A percentile compares a stretch with the other conserved stretches of the same genome.
These are phyloP conservation scores for Vitis rupestris DNA, from an alignment of 164 flowering plant species.

Conservation along the genomic window DNA sequence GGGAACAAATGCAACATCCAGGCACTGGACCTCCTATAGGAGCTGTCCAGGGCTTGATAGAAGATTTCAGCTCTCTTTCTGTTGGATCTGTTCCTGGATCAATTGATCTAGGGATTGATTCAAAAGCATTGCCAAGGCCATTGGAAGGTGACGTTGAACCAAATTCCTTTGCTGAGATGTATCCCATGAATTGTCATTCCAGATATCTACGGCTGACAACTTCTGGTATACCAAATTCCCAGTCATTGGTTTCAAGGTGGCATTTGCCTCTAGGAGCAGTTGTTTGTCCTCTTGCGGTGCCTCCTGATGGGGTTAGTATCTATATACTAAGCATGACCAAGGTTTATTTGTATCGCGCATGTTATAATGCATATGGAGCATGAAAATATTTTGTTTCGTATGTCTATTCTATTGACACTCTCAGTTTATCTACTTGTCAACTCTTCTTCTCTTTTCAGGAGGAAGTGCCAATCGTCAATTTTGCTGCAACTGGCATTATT, in stretches of 20 bases:
- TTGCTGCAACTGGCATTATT: conserved; percentile 75
- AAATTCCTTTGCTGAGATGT: conserved; percentile 46
- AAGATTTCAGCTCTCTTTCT: conserved; percentile 79
- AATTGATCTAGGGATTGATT: conserved; percentile 71
- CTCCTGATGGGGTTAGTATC: conserved; percentile 87
- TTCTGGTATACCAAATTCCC: conserved; percentile 79
- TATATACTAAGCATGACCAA: conserved; percentile 9
- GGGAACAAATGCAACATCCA: conserved; percentile 48
- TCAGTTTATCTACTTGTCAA: not conserved
- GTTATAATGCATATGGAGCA: too few species aligned
- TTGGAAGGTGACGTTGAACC: conserved; percentile 86
- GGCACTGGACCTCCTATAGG: conserved; percentile 56
- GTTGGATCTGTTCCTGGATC: conserved; percentile 83
- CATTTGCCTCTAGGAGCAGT: conserved; percentile 96
- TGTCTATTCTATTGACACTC: too few species aligned
- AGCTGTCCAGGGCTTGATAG: conserved; percentile 60
- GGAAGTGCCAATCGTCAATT: conserved; percentile 87
- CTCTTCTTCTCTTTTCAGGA: conserved; percentile 49
- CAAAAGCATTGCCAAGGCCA: conserved; percentile 79
- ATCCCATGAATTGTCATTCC: conserved; percentile 72
- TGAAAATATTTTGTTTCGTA: not conserved
- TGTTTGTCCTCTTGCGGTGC: conserved; percentile 92
- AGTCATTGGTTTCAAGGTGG: conserved; percentile 89
- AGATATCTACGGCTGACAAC: conserved; percentile 85
- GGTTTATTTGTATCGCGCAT: not conserved